phyloP scores from a whole-genome alignment of 768 basidiomycete genomes.

The Tulasnella sp. region DNA sequence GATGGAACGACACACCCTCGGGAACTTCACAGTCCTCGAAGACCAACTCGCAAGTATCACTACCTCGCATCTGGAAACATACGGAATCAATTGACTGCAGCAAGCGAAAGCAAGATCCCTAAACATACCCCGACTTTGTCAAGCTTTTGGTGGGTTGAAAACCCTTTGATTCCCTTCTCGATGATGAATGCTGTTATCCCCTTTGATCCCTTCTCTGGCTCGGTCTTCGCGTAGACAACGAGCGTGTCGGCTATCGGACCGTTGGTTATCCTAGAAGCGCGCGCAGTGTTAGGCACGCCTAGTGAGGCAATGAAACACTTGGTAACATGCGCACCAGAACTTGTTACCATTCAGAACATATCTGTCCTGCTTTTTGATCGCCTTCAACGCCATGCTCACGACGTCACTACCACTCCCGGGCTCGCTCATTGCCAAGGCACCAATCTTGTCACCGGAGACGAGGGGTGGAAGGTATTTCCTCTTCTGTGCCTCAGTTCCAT shows the following conservation, averaged over 20 bases:
- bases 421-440: conserved; percentile 92
- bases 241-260: conserved; percentile 84
- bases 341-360: conserved; percentile 83
- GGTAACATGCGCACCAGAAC: conserved; percentile 56
- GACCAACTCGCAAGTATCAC: conserved; percentile 86
- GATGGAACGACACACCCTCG: conserved; percentile 41
- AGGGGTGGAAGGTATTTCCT: conserved; percentile 73
- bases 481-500: conserved; percentile 77
- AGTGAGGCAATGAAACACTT: neutral
- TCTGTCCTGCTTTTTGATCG: conserved; percentile 64
- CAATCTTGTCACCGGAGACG: conserved; percentile 64
- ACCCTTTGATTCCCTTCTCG: conserved; percentile 70
- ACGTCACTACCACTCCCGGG: conserved; percentile 88
- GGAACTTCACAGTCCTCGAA: conserved; percentile 88
- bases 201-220: conserved; percentile 63
- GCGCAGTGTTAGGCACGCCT: neutral
- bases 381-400: conserved; percentile 81
- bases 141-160: conserved; percentile 80
- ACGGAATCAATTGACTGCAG: no score
- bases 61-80: conserved; percentile 62
- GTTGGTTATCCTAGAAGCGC: conserved; percentile 71
- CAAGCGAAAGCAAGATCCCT: neutral
- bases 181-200: conserved; percentile 90
- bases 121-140: conserved; percentile 68
- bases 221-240: conserved; percentile 86